Evolutionary conservation across 2,329 filamentous ascomycete genomes (phyloP).

Genomic region (Colletotrichum sp.): DNA sequence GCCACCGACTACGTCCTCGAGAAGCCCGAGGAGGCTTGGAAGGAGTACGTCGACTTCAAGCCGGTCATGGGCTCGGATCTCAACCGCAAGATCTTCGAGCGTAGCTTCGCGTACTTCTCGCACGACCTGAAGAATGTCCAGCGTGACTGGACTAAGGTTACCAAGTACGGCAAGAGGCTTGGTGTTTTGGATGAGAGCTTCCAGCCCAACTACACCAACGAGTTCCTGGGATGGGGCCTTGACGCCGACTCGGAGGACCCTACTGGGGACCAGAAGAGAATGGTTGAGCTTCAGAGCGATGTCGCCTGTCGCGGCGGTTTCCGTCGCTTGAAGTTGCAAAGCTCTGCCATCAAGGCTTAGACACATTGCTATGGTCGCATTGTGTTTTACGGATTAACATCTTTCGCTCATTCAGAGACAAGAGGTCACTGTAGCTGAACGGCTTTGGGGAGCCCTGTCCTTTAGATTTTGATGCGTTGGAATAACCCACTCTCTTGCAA

Average conservation of each 20-base stretch:
- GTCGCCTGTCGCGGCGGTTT: conserved; percentile 72
- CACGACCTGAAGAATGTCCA: conserved; percentile 76
- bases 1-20: conserved; percentile 76
- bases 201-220: conserved; percentile 76
- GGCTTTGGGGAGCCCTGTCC: background rate
- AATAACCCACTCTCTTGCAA: background rate
- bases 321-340: conserved; percentile 45
- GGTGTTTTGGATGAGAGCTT: conserved; percentile 70
- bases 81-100: conserved; percentile 82
- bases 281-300: conserved; percentile 71
- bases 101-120: conserved; percentile 79
- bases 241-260: conserved; percentile 71
- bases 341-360: conserved; percentile 1
- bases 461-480: background rate
- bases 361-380: background rate
- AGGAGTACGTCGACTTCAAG: conserved; percentile 75
- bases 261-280: conserved; percentile 75
- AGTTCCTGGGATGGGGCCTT: conserved; percentile 70
- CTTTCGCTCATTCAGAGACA: background rate
- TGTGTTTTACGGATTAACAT: background rate
- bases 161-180: conserved; percentile 75
- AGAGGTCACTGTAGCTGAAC: background rate
- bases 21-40: conserved; percentile 67
- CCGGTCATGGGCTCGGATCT: conserved; percentile 70
- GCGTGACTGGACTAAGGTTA: conserved; percentile 81